These are phyloP conservation scores for Fusarium citri DNA, from an alignment of 2,329 filamentous ascomycete species.

Conservation along the genomic window DNA sequence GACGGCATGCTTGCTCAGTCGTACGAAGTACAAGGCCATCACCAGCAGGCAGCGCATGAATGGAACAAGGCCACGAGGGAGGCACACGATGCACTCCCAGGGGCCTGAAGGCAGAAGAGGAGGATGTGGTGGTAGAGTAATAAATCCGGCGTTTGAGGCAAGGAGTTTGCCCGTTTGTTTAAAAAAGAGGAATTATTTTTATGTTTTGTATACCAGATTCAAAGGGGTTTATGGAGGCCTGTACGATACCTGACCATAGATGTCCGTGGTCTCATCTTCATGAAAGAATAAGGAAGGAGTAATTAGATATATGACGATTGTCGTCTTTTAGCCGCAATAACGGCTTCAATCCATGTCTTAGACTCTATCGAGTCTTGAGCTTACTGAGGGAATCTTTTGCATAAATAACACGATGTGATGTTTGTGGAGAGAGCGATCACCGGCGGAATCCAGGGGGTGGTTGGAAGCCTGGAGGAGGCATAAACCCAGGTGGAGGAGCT, in stretches of 20 bases:
- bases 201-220: conserved; percentile 46
- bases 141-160: conserved; percentile 42
- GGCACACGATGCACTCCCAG: conserved; percentile 57
- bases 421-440: conserved; percentile 40
- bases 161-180: conserved; percentile 40
- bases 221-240: conserved; percentile 25
- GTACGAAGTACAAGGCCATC: conserved; percentile 77
- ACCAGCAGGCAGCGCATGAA: conserved; percentile 55
- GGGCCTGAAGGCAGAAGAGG: conserved; percentile 34
- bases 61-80: conserved; percentile 57
- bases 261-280: conserved; percentile 32
- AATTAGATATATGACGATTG: conserved; percentile 37
- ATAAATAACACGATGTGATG: conserved; percentile 23
- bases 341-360: conserved; percentile 29
- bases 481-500: conserved; percentile 57
- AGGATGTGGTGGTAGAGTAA: conserved; percentile 24
- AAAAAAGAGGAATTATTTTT: conserved; percentile 40
- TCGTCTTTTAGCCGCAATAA: conserved; percentile 28
- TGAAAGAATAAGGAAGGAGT: conserved; percentile 21
- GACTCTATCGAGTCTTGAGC: conserved; percentile 30
- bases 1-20: conserved; percentile 82
- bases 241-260: conserved; percentile 43
- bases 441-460: conserved; percentile 59
- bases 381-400: conserved; percentile 27
- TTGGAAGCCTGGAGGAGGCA: conserved; percentile 59